Conservation (phyloP, 805 yeast species). For the Starmera amethionina region DNA sequence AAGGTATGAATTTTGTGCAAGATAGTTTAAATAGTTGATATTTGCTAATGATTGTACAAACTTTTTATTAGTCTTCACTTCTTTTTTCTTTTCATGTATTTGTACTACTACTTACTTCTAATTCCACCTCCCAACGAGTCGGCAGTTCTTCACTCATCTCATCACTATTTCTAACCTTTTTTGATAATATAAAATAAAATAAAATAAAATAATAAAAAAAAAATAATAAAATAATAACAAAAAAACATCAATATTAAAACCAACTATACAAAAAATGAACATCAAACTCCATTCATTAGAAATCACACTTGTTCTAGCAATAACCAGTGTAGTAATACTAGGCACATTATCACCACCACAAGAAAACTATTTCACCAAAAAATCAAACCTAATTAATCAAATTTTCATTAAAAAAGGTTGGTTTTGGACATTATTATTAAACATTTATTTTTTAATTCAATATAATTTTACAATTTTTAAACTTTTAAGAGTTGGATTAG, state of each 20-base stretch:
- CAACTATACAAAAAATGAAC: too few species aligned
- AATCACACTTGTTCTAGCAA: too few species aligned
- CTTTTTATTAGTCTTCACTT: constrained; percentile 20
- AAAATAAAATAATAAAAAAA: too few species aligned
- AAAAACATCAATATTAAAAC: too few species aligned
- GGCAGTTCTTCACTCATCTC: constrained; percentile 18
- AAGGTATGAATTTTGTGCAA: constrained; percentile 76
- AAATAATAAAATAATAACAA: too few species aligned
- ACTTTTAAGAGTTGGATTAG: constrained; percentile 6
- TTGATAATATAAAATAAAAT: too few species aligned
- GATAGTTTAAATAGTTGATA: constrained; percentile 73
- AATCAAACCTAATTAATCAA: constrained; percentile 61
- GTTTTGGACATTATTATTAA: constrained; percentile 70
- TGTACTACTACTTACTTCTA: constrained; percentile 43
- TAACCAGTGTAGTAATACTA: too few species aligned
- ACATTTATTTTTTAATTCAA: constrained; percentile 16
- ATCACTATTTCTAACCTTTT: too few species aligned
- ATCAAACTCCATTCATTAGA: too few species aligned
- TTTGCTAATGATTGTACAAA: constrained; percentile 90
- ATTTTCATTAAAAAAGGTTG: constrained; percentile 84
- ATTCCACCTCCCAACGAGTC: constrained; percentile 78
- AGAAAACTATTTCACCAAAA: constrained; percentile 32
- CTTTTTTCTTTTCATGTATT: constrained; percentile 8
- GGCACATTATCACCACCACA: not conserved
- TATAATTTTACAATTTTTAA: constrained; percentile 4